A percentile compares a stretch with the other conserved stretches of the same genome.
Conservation (phyloP, 805 yeast species). For the Ogataea polymorpha region DNA sequence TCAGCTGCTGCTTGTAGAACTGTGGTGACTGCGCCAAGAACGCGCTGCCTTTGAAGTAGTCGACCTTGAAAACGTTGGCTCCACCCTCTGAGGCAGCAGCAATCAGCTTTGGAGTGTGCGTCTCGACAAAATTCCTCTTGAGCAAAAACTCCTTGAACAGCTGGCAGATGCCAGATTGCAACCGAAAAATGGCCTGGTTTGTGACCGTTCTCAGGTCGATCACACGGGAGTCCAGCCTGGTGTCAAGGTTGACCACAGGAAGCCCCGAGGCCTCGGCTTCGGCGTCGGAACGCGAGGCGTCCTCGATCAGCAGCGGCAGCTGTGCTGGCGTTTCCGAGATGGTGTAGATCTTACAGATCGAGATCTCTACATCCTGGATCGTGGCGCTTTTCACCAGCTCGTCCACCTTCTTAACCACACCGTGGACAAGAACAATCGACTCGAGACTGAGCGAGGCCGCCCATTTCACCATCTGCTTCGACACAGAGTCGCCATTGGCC, state of each 20-base stretch:
- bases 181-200: slow-evolving; percentile 94
- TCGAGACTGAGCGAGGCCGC: slow-evolving; percentile 81
- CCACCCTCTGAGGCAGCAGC: slow-evolving; percentile 99
- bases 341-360: slow-evolving; percentile 66
- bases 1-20: slow-evolving; percentile 94
- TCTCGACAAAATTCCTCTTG: slow-evolving; percentile 72
- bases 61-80: slow-evolving; percentile 89
- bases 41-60: slow-evolving; percentile 90
- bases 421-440: slow-evolving; percentile 88
- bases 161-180: slow-evolving; percentile 84
- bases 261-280: slow-evolving; percentile 89
- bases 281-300: slow-evolving; percentile 91
- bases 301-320: slow-evolving; percentile 93
- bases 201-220: slow-evolving; percentile 96
- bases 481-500: slow-evolving; percentile 64
- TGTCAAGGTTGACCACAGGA: slow-evolving; percentile 94
- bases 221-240: slow-evolving; percentile 91
- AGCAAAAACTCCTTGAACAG: slow-evolving; percentile 86
- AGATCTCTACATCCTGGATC: slow-evolving; percentile 85
- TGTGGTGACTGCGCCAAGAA: slow-evolving; percentile 98
- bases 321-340: slow-evolving; percentile 88
- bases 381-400: slow-evolving; percentile 90
- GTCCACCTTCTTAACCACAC: slow-evolving; percentile 76
- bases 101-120: slow-evolving; percentile 93
- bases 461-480: slow-evolving; percentile 98